Evolutionary conservation across 2,329 filamentous ascomycete genomes (phyloP).

Genomic region (Colletotrichum chlorophyti): DNA sequence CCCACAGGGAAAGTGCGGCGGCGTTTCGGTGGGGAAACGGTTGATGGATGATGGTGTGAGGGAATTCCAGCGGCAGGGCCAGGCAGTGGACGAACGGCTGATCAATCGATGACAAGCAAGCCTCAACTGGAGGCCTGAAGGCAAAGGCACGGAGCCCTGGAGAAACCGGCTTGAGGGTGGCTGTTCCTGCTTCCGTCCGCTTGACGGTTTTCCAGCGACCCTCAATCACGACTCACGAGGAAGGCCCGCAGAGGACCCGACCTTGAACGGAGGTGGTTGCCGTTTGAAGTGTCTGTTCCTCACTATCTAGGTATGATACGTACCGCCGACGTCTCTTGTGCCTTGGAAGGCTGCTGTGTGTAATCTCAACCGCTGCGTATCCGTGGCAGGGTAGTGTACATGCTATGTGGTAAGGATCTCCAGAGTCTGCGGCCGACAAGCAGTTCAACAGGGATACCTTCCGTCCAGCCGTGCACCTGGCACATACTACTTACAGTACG

Average conservation of each 20-base stretch:
- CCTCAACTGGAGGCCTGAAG: background rate
- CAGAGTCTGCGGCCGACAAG: background rate
- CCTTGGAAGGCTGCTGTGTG: background rate
- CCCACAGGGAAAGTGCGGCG: constrained; percentile 2
- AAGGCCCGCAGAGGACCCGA: constrained; percentile 4
- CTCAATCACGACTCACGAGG: too few relatives aligned
- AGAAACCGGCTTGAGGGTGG: too few relatives aligned
- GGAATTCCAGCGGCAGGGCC: constrained; percentile 8
- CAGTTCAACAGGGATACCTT: background rate
- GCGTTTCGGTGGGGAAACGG: constrained; percentile 9
- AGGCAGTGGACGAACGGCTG: background rate
- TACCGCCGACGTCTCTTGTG: background rate
- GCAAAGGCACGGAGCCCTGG: too few relatives aligned
- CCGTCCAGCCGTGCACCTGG: background rate
- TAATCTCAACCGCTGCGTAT: too few relatives aligned
- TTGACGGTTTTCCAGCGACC: too few relatives aligned
- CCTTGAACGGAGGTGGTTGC: constrained; percentile 7
- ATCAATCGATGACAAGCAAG: constrained; percentile 7
- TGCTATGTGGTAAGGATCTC: too few relatives aligned
- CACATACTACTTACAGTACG: too few relatives aligned
- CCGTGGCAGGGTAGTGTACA: too few relatives aligned
- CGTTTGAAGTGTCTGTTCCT: constrained; percentile 2
- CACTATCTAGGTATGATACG: background rate
- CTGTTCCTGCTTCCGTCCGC: background rate
- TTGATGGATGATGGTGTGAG: constrained; percentile 23